Evolutionary conservation across 768 basidiomycete species (phyloP).

Genomic region (Jaapia argillacea): DNA sequence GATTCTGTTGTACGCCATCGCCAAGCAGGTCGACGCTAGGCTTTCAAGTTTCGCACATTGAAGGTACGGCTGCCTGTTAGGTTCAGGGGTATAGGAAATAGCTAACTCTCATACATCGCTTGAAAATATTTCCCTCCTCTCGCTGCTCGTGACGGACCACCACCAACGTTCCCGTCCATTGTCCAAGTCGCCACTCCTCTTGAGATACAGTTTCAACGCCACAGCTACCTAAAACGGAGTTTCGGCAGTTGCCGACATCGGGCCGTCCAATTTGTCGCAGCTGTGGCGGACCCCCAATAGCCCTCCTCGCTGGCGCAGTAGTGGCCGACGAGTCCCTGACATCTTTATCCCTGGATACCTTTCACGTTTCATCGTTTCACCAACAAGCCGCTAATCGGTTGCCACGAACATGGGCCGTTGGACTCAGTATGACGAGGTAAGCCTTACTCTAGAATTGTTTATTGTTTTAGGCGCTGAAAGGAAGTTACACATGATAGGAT

Average conservation of each 20-base stretch:
- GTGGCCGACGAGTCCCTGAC: too few relatives aligned
- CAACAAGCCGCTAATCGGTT: background rate
- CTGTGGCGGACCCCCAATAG: too few relatives aligned
- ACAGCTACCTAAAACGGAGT: too few relatives aligned
- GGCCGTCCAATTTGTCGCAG: too few relatives aligned
- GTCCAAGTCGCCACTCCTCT: too few relatives aligned
- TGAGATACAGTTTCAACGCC: too few relatives aligned
- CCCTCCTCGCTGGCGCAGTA: too few relatives aligned
- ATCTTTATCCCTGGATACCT: too few relatives aligned
- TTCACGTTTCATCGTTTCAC: background rate
- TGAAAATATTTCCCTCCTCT: slow-evolving; percentile 97
- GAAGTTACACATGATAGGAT: slow-evolving; percentile 23
- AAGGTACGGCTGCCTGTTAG: slow-evolving; percentile 82
- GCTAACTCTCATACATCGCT: slow-evolving; percentile 85
- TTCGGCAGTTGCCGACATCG: too few relatives aligned
- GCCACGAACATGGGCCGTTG: slow-evolving; percentile 27
- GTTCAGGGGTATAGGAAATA: slow-evolving; percentile 88
- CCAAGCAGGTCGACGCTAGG: slow-evolving; percentile 20
- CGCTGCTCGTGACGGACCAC: too few relatives aligned
- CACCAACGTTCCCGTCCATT: too few relatives aligned
- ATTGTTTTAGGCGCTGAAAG: background rate
- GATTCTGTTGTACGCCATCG: too few relatives aligned
- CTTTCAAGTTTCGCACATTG: slow-evolving; percentile 63
- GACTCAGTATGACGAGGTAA: slow-evolving; percentile 28
- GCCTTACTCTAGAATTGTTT: slow-evolving; percentile 5